phyloP scores from a whole-genome alignment of 2,329 filamentous ascomycete species.

The Aspergillus tubingensis region DNA sequence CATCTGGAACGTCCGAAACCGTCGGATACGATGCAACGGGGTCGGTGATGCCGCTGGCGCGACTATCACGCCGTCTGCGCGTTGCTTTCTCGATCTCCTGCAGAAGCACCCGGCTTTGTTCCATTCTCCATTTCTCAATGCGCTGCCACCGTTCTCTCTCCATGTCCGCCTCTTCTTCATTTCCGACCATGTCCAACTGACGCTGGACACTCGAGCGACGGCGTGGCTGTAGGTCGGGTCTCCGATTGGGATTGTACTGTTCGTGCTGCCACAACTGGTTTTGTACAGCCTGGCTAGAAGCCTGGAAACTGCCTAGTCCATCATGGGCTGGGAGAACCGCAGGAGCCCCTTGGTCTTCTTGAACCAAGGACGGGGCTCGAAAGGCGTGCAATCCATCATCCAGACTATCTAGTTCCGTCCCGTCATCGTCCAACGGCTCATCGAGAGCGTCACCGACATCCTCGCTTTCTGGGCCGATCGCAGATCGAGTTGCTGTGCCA shows the following conservation, averaged over 20 bases:
- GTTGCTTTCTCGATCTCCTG: slow-evolving; percentile 91
- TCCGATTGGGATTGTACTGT: slow-evolving; percentile 72
- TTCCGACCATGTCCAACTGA: slow-evolving; percentile 57
- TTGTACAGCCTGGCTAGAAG: slow-evolving; percentile 64
- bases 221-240: slow-evolving; percentile 49
- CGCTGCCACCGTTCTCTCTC: slow-evolving; percentile 76
- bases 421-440: slow-evolving; percentile 55
- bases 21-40: slow-evolving; percentile 18
- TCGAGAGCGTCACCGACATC: slow-evolving; percentile 51
- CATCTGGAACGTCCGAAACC: slow-evolving; percentile 19
- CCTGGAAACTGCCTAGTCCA: slow-evolving; percentile 82
- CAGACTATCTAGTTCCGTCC: slow-evolving; percentile 85
- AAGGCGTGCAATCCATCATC: slow-evolving; percentile 92
- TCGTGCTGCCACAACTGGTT: slow-evolving; percentile 90
- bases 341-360: slow-evolving; percentile 57
- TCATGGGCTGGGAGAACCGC: slow-evolving; percentile 89
- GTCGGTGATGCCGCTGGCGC: slow-evolving; percentile 25
- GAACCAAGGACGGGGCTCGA: slow-evolving; percentile 60
- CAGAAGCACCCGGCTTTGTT: slow-evolving; percentile 81
- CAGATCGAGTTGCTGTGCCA: slow-evolving; percentile 66
- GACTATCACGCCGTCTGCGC: slow-evolving; percentile 57
- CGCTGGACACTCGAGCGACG: slow-evolving; percentile 60
- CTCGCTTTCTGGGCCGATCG: slow-evolving; percentile 27
- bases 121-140: slow-evolving; percentile 88
- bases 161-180: slow-evolving; percentile 59